These are phyloP conservation scores for Puccinia triticina DNA, from an alignment of 1,284 basidiomycete species.

Conservation along the genomic window DNA sequence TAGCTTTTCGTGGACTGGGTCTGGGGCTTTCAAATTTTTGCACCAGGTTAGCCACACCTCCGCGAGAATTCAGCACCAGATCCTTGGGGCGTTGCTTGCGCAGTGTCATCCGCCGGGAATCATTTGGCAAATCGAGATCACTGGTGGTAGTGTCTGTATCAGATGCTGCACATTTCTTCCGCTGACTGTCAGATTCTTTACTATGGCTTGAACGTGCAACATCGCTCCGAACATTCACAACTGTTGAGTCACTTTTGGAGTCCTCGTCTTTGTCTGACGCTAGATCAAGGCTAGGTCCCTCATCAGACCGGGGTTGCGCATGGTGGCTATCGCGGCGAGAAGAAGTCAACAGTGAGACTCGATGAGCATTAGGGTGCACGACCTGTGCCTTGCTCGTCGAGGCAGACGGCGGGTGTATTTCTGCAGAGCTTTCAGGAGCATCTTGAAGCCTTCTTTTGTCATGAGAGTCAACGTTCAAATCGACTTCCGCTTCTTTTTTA, in stretches of 20 bases:
- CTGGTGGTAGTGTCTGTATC: constrained; percentile 49
- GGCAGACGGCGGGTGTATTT: constrained; percentile 7
- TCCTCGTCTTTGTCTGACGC: constrained; percentile 20
- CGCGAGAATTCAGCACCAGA: constrained; percentile 25
- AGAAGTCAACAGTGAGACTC: constrained; percentile 2
- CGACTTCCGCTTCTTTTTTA: neutral
- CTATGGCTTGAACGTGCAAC: neutral
- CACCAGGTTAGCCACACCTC: constrained; percentile 48
- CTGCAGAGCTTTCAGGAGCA: neutral
- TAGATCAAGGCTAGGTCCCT: neutral
- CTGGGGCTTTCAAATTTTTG: constrained; percentile 50
- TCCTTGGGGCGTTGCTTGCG: constrained; percentile 40
- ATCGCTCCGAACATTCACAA: constrained; percentile 36
- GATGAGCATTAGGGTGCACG: neutral
- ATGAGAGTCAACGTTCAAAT: neutral
- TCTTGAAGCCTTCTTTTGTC: neutral
- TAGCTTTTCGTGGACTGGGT: constrained; percentile 6
- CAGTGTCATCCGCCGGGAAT: constrained; percentile 40
- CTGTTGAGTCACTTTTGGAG: constrained; percentile 46
- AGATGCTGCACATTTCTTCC: constrained; percentile 26
- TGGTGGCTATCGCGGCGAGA: constrained; percentile 20
- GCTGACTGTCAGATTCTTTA: constrained; percentile 14
- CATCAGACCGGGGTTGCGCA: neutral
- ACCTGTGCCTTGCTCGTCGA: neutral
- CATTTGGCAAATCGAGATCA: constrained; percentile 35